phyloP scores from a whole-genome alignment of 148 eudicot species.

The Polygonum aviculare region DNA sequence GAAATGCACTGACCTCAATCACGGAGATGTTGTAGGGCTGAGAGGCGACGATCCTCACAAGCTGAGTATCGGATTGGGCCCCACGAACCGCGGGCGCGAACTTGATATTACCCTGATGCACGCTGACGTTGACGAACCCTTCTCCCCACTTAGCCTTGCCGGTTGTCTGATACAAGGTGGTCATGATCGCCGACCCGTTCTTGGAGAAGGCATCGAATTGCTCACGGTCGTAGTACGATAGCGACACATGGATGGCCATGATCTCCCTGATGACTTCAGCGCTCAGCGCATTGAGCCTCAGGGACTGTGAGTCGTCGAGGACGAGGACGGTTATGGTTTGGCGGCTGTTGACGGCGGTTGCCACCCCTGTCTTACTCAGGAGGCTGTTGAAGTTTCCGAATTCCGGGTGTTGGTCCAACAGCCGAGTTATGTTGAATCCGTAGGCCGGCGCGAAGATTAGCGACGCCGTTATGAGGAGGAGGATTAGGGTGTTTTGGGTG shows the following conservation, averaged over 20 bases:
- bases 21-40: slow-evolving; percentile 36
- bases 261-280: slow-evolving; percentile 7
- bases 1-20: slow-evolving; percentile 18
- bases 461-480: slow-evolving; percentile 4
- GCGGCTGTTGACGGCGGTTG: slow-evolving; percentile 20
- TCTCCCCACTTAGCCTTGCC: slow-evolving; percentile 24
- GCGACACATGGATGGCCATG: slow-evolving; percentile 27
- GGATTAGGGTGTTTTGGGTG: neutral
- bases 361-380: slow-evolving; percentile 25
- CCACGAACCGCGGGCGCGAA: slow-evolving; percentile 28
- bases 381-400: slow-evolving; percentile 29
- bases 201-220: slow-evolving; percentile 17
- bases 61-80: slow-evolving; percentile 19
- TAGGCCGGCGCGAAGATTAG: slow-evolving; percentile 4
- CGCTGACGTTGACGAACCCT: slow-evolving; percentile 26
- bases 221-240: slow-evolving; percentile 30
- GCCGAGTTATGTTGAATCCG: slow-evolving; percentile 30
- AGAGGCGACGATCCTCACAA: slow-evolving; percentile 22
- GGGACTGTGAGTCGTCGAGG: slow-evolving; percentile 18
- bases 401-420: slow-evolving; percentile 23
- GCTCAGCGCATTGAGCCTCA: slow-evolving; percentile 11
- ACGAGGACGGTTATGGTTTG: slow-evolving; percentile 36
- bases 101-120: slow-evolving; percentile 9
- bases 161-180: slow-evolving; percentile 30
- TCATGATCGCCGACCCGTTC: slow-evolving; percentile 12